Base-by-base conservation (phyloP, 1,139 yeast genomes). In the Nakaseomyces glabratus region DNA sequence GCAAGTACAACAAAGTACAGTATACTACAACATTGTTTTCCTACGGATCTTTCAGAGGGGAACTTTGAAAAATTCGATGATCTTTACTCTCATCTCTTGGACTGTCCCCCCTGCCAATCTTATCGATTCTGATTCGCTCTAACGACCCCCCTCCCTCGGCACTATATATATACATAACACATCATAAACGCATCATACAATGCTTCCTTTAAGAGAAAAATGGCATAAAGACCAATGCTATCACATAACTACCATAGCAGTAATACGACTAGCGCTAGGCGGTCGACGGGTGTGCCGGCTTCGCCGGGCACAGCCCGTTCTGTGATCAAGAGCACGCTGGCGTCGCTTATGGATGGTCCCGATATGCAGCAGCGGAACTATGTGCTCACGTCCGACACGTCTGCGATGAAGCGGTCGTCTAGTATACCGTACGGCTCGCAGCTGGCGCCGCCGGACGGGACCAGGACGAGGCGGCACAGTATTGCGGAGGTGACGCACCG, bases 371-470 rank as follows among this genome's bases (percentile, higher is more conserved):
- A 7, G 7, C 7, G 7, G 25, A 16, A 14, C 20, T 24, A 26
- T 12, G 21, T 26, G 8, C 30, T 17, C 8, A 26, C 30, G 4
- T 26, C 30, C 14, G 28, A 24, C n/a, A n/a, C n/a, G n/a, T n/a
- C n/a, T n/a, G 30, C 18, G 5, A 26, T 26, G 30, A 13, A 21
- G 21, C 6, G 30, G 30, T 26, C 30, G 6, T 10, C 30, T 7
- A 26, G 30, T 18, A 26, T 26, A 17, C 30, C 30, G 21, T n/a
- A 26, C 20, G 15, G 7, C 30, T n/a, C n/a, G 21, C 21, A 17
- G n/a, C n/a, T n/a, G n/a, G n/a, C n/a, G n/a, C n/a, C 28, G 14
- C 28, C 28, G 12, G 5, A 6, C n/a, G 16, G 9, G 6, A 13
- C 14, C 16, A 6, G 6, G 10, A 20, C 11, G 12, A 24, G 28